phyloP scores from a whole-genome alignment of 225 moss, liverwort and hornwort genomes.

The Pleurozium schreberi region DNA sequence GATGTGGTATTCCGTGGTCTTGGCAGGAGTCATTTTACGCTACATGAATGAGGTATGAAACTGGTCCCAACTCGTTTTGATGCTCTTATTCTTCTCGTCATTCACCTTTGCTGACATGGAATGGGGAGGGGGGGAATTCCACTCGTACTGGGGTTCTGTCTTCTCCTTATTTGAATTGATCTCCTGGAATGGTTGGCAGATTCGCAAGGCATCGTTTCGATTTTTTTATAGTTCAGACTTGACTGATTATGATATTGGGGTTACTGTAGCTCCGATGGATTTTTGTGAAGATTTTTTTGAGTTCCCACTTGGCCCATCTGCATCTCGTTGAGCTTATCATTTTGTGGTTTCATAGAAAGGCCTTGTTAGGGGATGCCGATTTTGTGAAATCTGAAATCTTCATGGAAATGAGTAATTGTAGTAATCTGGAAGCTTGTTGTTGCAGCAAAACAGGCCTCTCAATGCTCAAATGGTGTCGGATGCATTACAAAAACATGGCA shows the following conservation, averaged over 20 bases:
- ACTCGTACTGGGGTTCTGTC: neutral
- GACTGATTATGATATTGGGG: neutral
- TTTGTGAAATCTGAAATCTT: neutral
- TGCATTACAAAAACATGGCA: slow-evolving; percentile 66
- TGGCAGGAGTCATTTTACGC: slow-evolving; percentile 58
- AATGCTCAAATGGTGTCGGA: slow-evolving; percentile 85
- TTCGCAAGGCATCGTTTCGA: neutral
- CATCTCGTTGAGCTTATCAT: neutral
- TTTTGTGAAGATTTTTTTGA: neutral
- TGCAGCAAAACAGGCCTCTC: slow-evolving; percentile 92
- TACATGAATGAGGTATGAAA: slow-evolving; percentile 68
- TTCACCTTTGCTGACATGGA: neutral
- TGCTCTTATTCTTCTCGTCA: neutral
- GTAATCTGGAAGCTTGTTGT: neutral
- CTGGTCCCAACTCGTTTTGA: neutral
- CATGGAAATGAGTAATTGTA: neutral
- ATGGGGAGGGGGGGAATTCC: neutral
- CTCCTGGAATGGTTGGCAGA: neutral
- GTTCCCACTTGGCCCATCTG: neutral
- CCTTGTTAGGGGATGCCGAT: neutral
- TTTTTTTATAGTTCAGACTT: neutral
- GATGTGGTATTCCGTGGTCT: neutral
- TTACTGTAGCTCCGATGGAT: neutral
- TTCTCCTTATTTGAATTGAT: neutral
- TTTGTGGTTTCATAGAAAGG: neutral